Conservation (phyloP, 495 filamentous ascomycete species). For the Choiromyces venosus region DNA sequence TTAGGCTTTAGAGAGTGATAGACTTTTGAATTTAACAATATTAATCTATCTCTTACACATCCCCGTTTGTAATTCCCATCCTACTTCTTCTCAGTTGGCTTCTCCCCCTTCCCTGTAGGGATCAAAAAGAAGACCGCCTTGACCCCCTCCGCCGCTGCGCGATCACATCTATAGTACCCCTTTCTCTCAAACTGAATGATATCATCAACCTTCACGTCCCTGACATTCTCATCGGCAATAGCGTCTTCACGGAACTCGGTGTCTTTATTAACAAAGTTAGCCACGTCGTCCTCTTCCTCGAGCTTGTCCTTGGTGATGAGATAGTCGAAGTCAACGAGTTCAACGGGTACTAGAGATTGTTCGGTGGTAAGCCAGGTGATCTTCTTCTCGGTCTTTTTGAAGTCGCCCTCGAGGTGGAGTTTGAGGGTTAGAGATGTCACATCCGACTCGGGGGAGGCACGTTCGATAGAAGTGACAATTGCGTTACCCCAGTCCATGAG, state of each 20-base stretch:
- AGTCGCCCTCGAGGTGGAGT: conserved; percentile 78
- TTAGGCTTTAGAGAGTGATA: neutral
- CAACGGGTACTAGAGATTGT: conserved; percentile 71
- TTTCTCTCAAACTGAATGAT: conserved; percentile 93
- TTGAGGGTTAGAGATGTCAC: conserved; percentile 68
- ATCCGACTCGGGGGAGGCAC: conserved; percentile 50
- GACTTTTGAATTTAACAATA: neutral
- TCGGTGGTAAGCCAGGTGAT: conserved; percentile 78
- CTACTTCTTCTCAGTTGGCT: conserved; percentile 17
- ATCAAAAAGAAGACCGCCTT: conserved; percentile 73
- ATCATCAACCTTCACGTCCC: conserved; percentile 67
- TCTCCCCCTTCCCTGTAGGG: conserved; percentile 61
- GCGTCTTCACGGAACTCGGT: conserved; percentile 72
- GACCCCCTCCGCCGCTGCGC: conserved; percentile 50
- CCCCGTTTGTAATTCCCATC: neutral
- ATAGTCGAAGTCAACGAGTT: conserved; percentile 86
- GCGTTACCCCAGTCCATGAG: conserved; percentile 96
- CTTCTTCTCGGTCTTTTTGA: conserved; percentile 93
- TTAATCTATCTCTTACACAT: neutral
- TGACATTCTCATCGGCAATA: conserved; percentile 73
- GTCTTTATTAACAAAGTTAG: conserved; percentile 69
- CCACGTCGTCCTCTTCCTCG: conserved; percentile 70
- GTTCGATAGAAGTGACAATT: conserved; percentile 66
- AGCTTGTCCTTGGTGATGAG: conserved; percentile 88
- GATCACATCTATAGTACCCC: conserved; percentile 80